Percentiles rank a stretch among this genome's conserved stretches.
phyloP scores from a whole-genome alignment of 805 yeast species.

The Myxozyma lipomycoides region DNA sequence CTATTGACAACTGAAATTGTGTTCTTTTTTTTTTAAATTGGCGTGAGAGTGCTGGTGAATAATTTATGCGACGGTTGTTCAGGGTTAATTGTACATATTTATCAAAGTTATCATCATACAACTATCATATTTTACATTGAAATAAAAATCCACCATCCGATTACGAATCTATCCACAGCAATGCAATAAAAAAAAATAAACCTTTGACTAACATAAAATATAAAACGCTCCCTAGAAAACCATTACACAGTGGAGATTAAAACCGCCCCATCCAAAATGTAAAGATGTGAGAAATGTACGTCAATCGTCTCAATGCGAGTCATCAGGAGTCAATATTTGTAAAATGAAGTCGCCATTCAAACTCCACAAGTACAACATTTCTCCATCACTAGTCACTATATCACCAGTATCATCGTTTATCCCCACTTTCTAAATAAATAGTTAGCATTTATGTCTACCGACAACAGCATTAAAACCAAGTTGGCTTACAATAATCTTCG shows the following conservation, averaged over 20 bases:
- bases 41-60: no score
- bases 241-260: no score
- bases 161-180: background rate
- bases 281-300: no score
- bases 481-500: slow-evolving; percentile 9
- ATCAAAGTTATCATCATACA: no score
- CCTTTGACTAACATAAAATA: background rate
- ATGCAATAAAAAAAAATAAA: background rate
- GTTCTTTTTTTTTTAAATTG: no score
- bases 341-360: slow-evolving; percentile 26
- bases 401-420: slow-evolving; percentile 31
- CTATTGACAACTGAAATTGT: no score
- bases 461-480: background rate
- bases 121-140: background rate
- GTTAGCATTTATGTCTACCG: background rate
- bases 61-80: no score
- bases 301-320: no score
- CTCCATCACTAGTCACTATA: slow-evolving; percentile 22
- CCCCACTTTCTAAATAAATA: slow-evolving; percentile 14
- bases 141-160: background rate
- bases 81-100: no score
- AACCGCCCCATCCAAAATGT: no score
- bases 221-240: no score
- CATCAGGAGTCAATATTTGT: slow-evolving; percentile 12
- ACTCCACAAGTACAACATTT: slow-evolving; percentile 22